Evolutionary conservation across 345 rosid species (phyloP).

Genomic region (Bruguiera sexangula): DNA sequence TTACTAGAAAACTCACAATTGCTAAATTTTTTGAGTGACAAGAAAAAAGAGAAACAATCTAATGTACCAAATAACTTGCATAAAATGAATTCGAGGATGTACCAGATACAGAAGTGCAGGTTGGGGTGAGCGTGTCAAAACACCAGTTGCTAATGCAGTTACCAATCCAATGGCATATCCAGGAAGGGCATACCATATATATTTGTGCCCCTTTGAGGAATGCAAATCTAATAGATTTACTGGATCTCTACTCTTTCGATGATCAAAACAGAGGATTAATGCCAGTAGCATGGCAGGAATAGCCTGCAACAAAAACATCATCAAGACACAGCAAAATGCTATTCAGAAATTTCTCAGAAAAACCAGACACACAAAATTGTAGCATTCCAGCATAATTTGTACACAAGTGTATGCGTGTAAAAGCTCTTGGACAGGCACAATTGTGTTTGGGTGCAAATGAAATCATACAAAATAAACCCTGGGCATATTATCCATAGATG

Average conservation of each 20-base stretch:
- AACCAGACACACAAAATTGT: neutral
- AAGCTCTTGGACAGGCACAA: no score
- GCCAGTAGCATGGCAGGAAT: conserved; percentile 95
- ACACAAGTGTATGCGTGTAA: neutral
- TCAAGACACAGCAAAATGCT: neutral
- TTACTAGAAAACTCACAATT: no score
- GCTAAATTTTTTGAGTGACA: no score
- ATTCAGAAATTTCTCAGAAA: conserved; percentile 2
- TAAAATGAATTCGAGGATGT: conserved; percentile 10
- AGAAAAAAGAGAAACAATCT: no score
- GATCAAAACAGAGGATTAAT: conserved; percentile 79
- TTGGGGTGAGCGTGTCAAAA: conserved; percentile 77
- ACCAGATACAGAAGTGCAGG: conserved; percentile 98
- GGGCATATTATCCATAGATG: neutral
- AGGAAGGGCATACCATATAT: conserved; percentile 86
- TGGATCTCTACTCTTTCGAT: conserved; percentile 76
- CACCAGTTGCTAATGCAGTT: conserved; percentile 78
- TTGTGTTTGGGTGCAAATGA: neutral
- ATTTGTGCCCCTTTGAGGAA: conserved; percentile 76
- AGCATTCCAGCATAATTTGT: neutral
- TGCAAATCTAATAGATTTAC: conserved; percentile 58
- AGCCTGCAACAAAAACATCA: conserved; percentile 52
- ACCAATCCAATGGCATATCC: conserved; percentile 84
- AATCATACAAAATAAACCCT: neutral
- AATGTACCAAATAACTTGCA: neutral